phyloP scores from a whole-genome alignment of 768 basidiomycete species.

The Lactarius psammicola region DNA sequence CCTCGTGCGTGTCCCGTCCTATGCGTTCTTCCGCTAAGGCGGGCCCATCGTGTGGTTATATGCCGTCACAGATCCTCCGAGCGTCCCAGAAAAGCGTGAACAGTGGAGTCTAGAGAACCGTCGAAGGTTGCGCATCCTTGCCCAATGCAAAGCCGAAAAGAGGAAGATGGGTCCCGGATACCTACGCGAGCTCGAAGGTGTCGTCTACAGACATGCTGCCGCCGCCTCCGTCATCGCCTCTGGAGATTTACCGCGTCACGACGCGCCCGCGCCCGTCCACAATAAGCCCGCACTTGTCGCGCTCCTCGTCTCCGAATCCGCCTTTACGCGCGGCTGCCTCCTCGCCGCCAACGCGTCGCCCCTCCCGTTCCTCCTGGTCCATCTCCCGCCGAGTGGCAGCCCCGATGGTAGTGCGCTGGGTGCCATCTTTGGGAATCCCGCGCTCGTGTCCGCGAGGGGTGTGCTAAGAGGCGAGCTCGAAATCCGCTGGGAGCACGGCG shows the following conservation, averaged over 20 bases:
- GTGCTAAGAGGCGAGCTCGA: slow-evolving; percentile 61
- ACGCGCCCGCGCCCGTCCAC: slow-evolving; percentile 8
- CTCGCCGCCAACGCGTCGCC: slow-evolving; percentile 70
- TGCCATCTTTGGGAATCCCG: slow-evolving; percentile 66
- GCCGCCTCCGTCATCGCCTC: slow-evolving; percentile 8
- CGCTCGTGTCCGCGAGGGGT: slow-evolving; percentile 53
- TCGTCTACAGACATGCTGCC: slow-evolving; percentile 51
- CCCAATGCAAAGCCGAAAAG: slow-evolving; percentile 90
- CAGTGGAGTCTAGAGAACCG: slow-evolving; percentile 32
- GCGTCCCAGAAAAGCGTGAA: background rate
- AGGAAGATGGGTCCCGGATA: slow-evolving; percentile 75
- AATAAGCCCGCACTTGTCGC: slow-evolving; percentile 53
- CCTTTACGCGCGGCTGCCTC: slow-evolving; percentile 70
- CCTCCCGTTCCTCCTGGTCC: slow-evolving; percentile 76
- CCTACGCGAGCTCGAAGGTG: slow-evolving; percentile 91
- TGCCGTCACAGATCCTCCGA: slow-evolving; percentile 6
- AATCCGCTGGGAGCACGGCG: slow-evolving; percentile 59
- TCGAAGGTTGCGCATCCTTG: slow-evolving; percentile 70
- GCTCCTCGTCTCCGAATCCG: slow-evolving; percentile 75
- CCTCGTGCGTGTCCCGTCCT: slow-evolving; percentile 13
- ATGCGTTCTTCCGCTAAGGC: background rate
- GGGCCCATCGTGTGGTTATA: background rate
- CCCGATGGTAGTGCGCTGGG: slow-evolving; percentile 39
- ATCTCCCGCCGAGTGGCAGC: slow-evolving; percentile 51
- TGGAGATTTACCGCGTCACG: background rate